These are phyloP conservation scores for Colletotrichum filicis DNA, from an alignment of 2,329 filamentous ascomycete genomes.

Conservation along the genomic window DNA sequence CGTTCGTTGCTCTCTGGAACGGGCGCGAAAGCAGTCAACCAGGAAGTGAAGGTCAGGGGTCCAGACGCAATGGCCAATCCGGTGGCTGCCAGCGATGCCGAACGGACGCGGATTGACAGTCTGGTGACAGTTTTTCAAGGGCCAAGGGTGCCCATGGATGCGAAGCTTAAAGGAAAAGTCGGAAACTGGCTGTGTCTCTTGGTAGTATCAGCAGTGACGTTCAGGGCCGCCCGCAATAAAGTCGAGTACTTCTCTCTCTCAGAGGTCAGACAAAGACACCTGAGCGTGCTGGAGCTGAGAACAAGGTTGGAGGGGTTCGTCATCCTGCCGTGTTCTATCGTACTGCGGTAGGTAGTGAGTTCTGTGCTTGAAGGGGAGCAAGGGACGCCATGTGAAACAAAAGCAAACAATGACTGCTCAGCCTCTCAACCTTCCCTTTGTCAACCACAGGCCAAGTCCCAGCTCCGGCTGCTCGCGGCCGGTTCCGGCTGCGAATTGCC, in stretches of 20 bases:
- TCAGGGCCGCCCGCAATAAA: background rate
- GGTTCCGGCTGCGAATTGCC: background rate
- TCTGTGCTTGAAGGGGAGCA: background rate
- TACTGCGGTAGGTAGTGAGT: background rate
- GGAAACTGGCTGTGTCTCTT: slow-evolving; percentile 26
- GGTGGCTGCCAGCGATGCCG: background rate
- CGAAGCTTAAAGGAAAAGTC: slow-evolving; percentile 24
- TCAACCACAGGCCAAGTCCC: background rate
- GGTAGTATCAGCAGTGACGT: slow-evolving; percentile 11
- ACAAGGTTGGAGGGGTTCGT: background rate
- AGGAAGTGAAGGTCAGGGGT: background rate
- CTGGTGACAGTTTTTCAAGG: slow-evolving; percentile 9
- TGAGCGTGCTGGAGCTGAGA: background rate
- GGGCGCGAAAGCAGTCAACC: background rate
- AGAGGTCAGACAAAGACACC: slow-evolving; percentile 1
- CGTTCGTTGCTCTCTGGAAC: background rate
- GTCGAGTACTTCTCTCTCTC: background rate
- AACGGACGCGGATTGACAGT: slow-evolving; percentile 19
- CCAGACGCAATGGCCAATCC: slow-evolving; percentile 9
- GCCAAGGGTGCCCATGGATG: background rate
- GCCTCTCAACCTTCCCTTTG: too few relatives aligned
- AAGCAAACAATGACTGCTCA: background rate
- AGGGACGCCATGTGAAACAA: slow-evolving; percentile 16
- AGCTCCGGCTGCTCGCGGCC: background rate
- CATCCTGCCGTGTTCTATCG: background rate